Conservation (phyloP, 352 stramenopile genomes). For the Phytopythium montanum region DNA sequence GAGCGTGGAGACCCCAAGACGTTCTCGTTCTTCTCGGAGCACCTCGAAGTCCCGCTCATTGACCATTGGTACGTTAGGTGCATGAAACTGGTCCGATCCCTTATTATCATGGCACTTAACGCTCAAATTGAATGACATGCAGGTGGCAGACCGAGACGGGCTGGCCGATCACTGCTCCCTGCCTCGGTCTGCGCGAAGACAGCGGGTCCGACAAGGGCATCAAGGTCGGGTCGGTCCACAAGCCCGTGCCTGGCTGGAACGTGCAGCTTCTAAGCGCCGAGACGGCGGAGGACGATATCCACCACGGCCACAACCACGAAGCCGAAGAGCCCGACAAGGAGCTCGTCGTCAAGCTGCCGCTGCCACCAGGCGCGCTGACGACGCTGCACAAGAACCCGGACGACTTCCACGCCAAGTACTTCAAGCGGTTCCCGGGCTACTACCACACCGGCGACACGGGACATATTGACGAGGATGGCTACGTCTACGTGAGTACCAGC, state of each 20-base stretch:
- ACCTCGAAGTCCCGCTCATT: conserved; percentile 57
- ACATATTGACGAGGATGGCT: conserved; percentile 88
- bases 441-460: conserved; percentile 89
- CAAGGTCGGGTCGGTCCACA: conserved; percentile 63
- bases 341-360: conserved; percentile 81
- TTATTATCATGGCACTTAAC: background rate
- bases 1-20: conserved; percentile 88
- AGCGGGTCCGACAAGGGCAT: conserved; percentile 61
- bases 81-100: background rate
- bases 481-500: conserved; percentile 64
- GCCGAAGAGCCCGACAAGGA: conserved; percentile 49
- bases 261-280: conserved; percentile 67
- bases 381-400: conserved; percentile 86
- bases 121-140: background rate
- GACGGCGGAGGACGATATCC: conserved; percentile 29
- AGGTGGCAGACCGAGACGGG: conserved; percentile 91
- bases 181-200: conserved; percentile 17
- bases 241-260: conserved; percentile 72
- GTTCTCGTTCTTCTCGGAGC: conserved; percentile 69
- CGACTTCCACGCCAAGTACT: conserved; percentile 79
- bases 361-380: conserved; percentile 74
- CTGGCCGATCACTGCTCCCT: conserved; percentile 70
- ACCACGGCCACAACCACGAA: conserved; percentile 48
- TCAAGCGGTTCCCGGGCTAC: conserved; percentile 81
- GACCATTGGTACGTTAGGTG: conserved; percentile 69